phyloP scores from a whole-genome alignment of 257 asterid species.

The Capsicum rhomboideum region DNA sequence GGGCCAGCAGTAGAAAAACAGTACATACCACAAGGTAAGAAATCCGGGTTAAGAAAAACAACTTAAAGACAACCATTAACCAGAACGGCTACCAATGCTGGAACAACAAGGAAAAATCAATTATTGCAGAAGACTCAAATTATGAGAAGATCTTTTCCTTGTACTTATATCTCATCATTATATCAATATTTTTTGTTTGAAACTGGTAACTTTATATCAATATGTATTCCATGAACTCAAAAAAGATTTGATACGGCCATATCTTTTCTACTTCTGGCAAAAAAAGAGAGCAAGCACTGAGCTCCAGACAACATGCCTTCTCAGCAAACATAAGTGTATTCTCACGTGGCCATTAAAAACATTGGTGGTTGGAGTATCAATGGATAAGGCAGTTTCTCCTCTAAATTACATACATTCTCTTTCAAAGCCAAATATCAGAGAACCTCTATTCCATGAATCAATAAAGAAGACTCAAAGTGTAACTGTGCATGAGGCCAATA shows the following conservation, averaged over 20 bases:
- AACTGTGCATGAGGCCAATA: background rate
- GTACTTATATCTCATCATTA: background rate
- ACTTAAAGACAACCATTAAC: background rate
- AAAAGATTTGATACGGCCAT: background rate
- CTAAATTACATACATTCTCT: background rate
- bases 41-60: background rate
- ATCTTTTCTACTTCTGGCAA: background rate
- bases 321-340: background rate
- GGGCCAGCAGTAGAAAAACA: background rate
- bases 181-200: background rate
- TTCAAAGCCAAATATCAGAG: background rate
- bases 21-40: background rate
- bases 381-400: background rate
- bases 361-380: background rate
- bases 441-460: background rate
- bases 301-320: background rate
- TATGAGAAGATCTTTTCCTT: background rate
- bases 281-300: background rate
- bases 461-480: background rate
- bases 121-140: background rate
- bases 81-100: background rate
- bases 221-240: background rate
- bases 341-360: background rate
- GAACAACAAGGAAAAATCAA: background rate
- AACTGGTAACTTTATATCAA: background rate